These are phyloP conservation scores for Acanthamoeba divionensis DNA, from an alignment of 208 protist species.

Conservation along the genomic window DNA sequence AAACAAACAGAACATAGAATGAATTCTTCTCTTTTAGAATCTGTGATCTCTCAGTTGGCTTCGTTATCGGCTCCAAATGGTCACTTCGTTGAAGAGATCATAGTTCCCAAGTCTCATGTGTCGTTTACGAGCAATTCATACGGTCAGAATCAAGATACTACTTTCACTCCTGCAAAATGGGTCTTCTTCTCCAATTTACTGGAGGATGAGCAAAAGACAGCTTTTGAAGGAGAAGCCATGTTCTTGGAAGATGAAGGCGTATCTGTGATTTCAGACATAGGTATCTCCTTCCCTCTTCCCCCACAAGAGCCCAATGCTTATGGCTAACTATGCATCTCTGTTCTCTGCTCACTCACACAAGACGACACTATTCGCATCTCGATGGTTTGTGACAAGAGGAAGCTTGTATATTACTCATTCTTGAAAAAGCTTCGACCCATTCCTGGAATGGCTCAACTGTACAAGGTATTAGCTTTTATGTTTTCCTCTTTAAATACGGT, in stretches of 20 bases:
- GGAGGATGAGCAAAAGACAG: conserved; percentile 1
- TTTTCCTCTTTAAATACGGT: not conserved
- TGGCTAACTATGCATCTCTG: too few species aligned
- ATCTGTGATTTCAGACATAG: conserved; percentile 45
- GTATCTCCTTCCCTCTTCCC: not conserved
- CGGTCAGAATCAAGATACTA: not conserved
- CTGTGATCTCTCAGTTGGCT: too few species aligned
- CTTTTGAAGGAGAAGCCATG: conserved; percentile 41
- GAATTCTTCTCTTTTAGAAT: too few species aligned
- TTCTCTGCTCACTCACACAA: too few species aligned
- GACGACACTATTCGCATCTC: conserved; percentile 50
- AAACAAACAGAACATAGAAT: not conserved
- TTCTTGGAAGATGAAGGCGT: not conserved
- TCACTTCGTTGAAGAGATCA: conserved; percentile 21
- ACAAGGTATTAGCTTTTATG: not conserved
- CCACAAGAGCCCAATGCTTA: too few species aligned
- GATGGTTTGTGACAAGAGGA: conserved; percentile 32
- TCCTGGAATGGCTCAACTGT: conserved; percentile 42
- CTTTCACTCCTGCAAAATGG: not conserved
- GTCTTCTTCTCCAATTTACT: not conserved
- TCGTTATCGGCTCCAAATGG: not conserved
- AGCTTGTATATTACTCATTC: conserved; percentile 40
- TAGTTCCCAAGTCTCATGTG: not conserved
- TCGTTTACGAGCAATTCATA: conserved; percentile 17
- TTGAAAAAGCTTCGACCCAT: not conserved